Conservation (phyloP, 306 rosid genomes). For the Vigna radiata region DNA sequence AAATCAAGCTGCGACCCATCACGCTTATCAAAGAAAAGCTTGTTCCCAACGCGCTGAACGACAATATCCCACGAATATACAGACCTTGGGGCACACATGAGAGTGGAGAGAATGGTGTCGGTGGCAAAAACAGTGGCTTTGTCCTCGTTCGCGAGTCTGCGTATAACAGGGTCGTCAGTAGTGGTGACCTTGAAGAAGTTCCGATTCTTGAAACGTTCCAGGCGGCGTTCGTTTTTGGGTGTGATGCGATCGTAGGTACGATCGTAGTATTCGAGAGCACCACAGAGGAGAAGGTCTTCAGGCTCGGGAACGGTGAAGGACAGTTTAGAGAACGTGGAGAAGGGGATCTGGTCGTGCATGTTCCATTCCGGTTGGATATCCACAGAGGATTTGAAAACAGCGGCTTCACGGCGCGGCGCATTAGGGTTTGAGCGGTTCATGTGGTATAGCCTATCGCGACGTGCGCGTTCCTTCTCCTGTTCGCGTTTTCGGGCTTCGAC, state of each 20-base stretch:
- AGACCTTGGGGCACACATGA: constrained; percentile 93
- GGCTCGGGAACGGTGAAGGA: constrained; percentile 88
- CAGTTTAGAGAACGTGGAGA: constrained; percentile 88
- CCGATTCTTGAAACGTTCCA: constrained; percentile 82
- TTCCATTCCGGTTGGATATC: constrained; percentile 98
- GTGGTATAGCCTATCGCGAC: constrained; percentile 84
- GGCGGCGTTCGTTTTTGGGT: constrained; percentile 84
- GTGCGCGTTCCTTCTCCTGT: constrained; percentile 90
- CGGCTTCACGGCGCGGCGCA: constrained; percentile 76
- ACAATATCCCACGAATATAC: constrained; percentile 96
- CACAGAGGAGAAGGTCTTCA: constrained; percentile 80
- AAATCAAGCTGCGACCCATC: constrained; percentile 94
- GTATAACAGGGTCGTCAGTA: constrained; percentile 87
- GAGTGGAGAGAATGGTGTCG: constrained; percentile 78
- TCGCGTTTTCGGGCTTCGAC: constrained; percentile 88
- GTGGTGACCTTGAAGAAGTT: constrained; percentile 94
- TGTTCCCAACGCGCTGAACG: constrained; percentile 88
- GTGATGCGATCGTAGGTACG: constrained; percentile 73
- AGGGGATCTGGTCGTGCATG: constrained; percentile 93
- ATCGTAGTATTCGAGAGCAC: constrained; percentile 82
- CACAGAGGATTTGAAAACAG: constrained; percentile 81
- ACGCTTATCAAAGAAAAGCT: constrained; percentile 84
- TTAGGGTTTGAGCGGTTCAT: constrained; percentile 76
- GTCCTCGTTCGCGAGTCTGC: constrained; percentile 86
- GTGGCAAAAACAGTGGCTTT: constrained; percentile 88